Conservation (phyloP, 805 yeast species). For the Candida cerambycidarum region DNA sequence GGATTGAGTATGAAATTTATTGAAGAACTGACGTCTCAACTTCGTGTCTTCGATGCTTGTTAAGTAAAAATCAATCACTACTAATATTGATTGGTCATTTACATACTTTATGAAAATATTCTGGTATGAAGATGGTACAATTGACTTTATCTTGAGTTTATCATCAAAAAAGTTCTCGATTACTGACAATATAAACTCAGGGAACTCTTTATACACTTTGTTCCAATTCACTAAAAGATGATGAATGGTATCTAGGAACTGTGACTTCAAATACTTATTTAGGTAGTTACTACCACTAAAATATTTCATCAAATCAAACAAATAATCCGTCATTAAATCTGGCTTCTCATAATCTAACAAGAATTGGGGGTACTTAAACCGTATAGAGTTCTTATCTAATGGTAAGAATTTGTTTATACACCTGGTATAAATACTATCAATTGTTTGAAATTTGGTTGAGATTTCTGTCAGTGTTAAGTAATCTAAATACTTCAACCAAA, state of each 20-base stretch:
- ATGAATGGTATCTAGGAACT: slow-evolving; percentile 18
- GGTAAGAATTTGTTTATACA: slow-evolving; percentile 48
- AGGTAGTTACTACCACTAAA: slow-evolving; percentile 20
- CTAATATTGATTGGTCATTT: slow-evolving; percentile 41
- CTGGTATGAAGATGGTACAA: slow-evolving; percentile 4
- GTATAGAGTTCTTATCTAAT: slow-evolving; percentile 21
- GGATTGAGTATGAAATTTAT: slow-evolving; percentile 24
- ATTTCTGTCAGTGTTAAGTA: slow-evolving; percentile 44
- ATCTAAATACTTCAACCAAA: slow-evolving; percentile 70
- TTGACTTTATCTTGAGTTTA: background rate
- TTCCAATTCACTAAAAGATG: slow-evolving; percentile 13
- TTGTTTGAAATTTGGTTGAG: slow-evolving; percentile 21
- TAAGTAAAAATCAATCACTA: slow-evolving; percentile 36
- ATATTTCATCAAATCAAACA: slow-evolving; percentile 24
- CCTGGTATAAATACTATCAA: slow-evolving; percentile 48
- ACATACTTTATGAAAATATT: slow-evolving; percentile 20
- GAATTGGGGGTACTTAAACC: slow-evolving; percentile 27
- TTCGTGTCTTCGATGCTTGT: slow-evolving; percentile 18
- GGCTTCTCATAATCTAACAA: slow-evolving; percentile 19
- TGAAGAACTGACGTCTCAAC: slow-evolving; percentile 24
- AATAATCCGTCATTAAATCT: slow-evolving; percentile 26
- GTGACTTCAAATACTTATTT: slow-evolving; percentile 16
- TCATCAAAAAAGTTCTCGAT: slow-evolving; percentile 6
- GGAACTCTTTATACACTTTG: background rate
- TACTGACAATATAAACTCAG: background rate